A percentile compares a stretch with the other conserved stretches of the same genome.
Conservation (phyloP, 225 moss, liverwort and hornwort species). For the Rhytidiadelphus loreus region DNA sequence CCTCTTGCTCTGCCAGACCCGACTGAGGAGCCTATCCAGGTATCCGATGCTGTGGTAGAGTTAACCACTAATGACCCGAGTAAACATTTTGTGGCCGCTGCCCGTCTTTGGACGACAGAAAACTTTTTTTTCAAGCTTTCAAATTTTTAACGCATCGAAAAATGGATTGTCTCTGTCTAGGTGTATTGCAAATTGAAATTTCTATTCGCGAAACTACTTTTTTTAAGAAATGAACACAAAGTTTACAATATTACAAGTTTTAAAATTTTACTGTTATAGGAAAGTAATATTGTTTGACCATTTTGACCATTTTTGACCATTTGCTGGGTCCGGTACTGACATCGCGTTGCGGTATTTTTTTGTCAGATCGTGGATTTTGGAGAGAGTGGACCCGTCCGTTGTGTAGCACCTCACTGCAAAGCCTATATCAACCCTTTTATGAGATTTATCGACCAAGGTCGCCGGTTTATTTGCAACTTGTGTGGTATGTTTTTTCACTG, state of each 20-base stretch:
- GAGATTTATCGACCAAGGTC: constrained; percentile 93
- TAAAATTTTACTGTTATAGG: neutral
- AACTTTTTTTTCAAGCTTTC: neutral
- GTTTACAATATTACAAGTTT: neutral
- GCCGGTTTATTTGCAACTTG: constrained; percentile 66
- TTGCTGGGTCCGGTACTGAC: neutral
- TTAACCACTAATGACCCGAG: neutral
- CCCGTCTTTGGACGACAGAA: neutral
- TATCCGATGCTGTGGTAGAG: neutral
- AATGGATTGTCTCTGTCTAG: neutral
- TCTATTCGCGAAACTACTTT: neutral
- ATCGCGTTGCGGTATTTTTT: neutral
- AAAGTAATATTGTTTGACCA: neutral
- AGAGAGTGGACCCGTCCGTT: constrained; percentile 96
- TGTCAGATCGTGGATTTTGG: constrained; percentile 94
- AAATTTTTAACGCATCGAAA: neutral
- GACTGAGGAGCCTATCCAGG: constrained; percentile 85
- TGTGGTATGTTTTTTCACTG: constrained; percentile 52
- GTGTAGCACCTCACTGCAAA: constrained; percentile 77
- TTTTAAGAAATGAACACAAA: neutral
- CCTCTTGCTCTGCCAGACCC: constrained; percentile 90
- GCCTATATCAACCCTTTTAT: constrained; percentile 93
- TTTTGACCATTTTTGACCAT: neutral
- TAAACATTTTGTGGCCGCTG: neutral
- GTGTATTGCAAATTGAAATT: neutral